These are phyloP conservation scores for Kondoa subrosea DNA, from an alignment of 768 basidiomycete genomes.

Conservation along the genomic window DNA sequence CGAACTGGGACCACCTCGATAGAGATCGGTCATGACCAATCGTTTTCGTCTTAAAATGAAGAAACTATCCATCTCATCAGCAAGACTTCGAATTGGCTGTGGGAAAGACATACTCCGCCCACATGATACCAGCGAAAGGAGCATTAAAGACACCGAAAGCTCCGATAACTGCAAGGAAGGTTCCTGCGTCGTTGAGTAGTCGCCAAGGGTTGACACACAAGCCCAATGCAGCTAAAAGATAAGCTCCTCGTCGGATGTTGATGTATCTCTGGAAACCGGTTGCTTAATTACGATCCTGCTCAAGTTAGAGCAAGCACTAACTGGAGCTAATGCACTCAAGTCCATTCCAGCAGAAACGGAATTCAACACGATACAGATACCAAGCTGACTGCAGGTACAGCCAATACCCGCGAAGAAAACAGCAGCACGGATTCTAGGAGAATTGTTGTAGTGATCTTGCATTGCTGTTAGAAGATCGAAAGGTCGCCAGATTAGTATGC, in stretches of 20 bases:
- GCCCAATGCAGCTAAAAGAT: constrained; percentile 53
- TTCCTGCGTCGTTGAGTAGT: constrained; percentile 34
- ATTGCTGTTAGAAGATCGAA: constrained; percentile 21
- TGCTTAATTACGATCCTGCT: constrained; percentile 20
- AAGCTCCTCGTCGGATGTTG: constrained; percentile 55
- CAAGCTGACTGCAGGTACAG: constrained; percentile 13
- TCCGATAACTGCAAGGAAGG: constrained; percentile 34
- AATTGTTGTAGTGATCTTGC: constrained; percentile 21
- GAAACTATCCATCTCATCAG: no score
- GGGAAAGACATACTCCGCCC: no score
- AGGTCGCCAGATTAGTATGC: constrained; percentile 8
- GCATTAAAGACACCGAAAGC: constrained; percentile 12
- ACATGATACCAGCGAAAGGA: no score
- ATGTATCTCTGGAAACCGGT: constrained; percentile 38
- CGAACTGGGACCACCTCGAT: no score
- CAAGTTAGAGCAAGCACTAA: no score
- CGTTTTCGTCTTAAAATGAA: no score
- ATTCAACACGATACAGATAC: constrained; percentile 4
- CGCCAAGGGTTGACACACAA: constrained; percentile 42
- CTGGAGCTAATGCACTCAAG: no score
- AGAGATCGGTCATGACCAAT: no score
- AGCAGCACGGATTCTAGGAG: constrained; percentile 25
- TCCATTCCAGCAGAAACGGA: background rate
- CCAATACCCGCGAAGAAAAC: constrained; percentile 22
- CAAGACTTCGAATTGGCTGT: no score